Base-by-base conservation (phyloP, 768 basidiomycete species). In the Cystofilobasidium ferigula region DNA sequence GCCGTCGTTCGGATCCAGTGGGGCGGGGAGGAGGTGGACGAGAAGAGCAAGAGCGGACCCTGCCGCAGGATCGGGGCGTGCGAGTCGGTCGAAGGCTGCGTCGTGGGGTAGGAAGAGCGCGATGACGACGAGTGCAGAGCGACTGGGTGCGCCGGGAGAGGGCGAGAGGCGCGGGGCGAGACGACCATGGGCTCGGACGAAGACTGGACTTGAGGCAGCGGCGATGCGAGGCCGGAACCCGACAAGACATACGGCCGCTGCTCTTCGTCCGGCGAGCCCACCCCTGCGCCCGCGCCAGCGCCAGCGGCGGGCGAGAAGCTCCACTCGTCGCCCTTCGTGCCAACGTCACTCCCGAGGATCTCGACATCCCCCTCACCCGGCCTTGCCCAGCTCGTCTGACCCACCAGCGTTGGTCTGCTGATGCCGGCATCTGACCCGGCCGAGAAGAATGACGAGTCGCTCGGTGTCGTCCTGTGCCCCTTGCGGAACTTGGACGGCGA, bases 1-100 rank as follows among this genome's bases (percentile, higher is more conserved):
- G 54, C 60, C 10, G 48, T 53, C 16, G 66, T 61, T 16, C 59
- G 66, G 28, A 57, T 28, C 66, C 66, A 68, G 36, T 61, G 54
- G 1, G 61, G 53, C 1, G 59, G 61, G 3, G 56, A 43, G 32
- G 66, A 57, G 1, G 30, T 28, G 3, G 60, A 30, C 10, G 48
- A 48, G 35, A 56, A 61, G 56, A 54, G 61, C 20, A 54, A 57
- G 34, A 68, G 61, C 14, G 66, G 53, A 16, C 59, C 59, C 7
- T 61, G 40, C 16, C 66, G 66, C 13, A 68, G 30, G 35, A 51
- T n/a, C 3, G 18, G 35, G 1, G 42, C 24, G 14, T 47, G 36
- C 36, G 57, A 42, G 58, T 60, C 24, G 8, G n/a, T 43, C 35
- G 56, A 30, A n/a, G 34, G 24, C 16, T 2, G 34, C 10, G 35